These are phyloP conservation scores for Stygiomarasmius scandens DNA, from an alignment of 1,284 basidiomycete species.

Conservation along the genomic window DNA sequence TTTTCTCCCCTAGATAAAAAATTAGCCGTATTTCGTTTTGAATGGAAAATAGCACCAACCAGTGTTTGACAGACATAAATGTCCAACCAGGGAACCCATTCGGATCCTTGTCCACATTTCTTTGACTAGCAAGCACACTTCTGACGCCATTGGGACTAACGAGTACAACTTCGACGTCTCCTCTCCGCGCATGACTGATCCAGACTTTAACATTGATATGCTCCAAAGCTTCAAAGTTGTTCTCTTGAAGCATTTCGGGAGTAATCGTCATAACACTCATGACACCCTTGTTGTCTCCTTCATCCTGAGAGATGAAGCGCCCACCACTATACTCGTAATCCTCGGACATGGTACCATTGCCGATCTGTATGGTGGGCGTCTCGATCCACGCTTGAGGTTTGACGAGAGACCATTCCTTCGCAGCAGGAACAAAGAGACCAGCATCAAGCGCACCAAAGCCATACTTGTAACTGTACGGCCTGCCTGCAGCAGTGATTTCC, in stretches of 20 bases:
- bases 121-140: conserved; percentile 80
- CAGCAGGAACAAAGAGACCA: conserved; percentile 80
- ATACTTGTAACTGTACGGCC: conserved; percentile 95
- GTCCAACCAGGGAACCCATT: conserved; percentile 92
- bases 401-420: conserved; percentile 83
- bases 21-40: not conserved
- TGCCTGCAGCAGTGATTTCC: conserved; percentile 82
- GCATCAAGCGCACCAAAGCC: conserved; percentile 93
- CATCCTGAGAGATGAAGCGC: conserved; percentile 65
- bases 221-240: conserved; percentile 89
- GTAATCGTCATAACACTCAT: conserved; percentile 73
- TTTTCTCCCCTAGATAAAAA: conserved; percentile 78
- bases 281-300: conserved; percentile 40
- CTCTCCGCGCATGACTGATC: conserved; percentile 86
- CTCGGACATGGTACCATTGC: conserved; percentile 61
- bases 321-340: conserved; percentile 67
- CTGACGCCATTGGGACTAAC: conserved; percentile 85
- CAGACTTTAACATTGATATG: conserved; percentile 94
- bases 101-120: conserved; percentile 69
- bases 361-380: conserved; percentile 60
- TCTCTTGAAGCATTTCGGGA: conserved; percentile 64
- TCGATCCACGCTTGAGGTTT: conserved; percentile 95
- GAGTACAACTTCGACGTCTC: conserved; percentile 93
- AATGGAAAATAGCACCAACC: conserved; percentile 55
- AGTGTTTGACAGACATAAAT: conserved; percentile 99